phyloP scores from a whole-genome alignment of 2,329 filamentous ascomycete species.

The Fusarium nurragi region DNA sequence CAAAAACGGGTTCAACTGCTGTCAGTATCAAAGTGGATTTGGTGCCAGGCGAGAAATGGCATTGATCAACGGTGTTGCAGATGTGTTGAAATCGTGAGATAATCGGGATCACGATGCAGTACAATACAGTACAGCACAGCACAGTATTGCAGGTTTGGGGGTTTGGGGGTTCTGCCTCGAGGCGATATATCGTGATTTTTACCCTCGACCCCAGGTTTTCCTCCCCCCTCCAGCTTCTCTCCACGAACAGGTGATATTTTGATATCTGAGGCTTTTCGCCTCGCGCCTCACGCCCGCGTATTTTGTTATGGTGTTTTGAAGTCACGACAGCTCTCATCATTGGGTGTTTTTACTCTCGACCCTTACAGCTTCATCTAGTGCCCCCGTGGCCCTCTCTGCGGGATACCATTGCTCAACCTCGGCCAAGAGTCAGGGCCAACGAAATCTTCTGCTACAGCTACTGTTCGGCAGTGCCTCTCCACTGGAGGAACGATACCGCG shows the following conservation, averaged over 20 bases:
- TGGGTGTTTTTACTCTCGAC: slow-evolving; percentile 17
- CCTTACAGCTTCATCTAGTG: slow-evolving; percentile 16
- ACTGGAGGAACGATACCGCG: not conserved
- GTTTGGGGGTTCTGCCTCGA: slow-evolving; percentile 7
- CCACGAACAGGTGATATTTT: slow-evolving; percentile 15
- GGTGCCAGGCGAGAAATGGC: slow-evolving; percentile 6
- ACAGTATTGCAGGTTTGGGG: not conserved
- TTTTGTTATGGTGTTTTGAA: too few species aligned
- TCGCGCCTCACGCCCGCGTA: too few species aligned
- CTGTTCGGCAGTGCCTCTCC: not conserved
- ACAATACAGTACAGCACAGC: not conserved
- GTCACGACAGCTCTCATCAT: slow-evolving; percentile 9
- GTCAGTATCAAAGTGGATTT: slow-evolving; percentile 15
- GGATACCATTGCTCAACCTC: slow-evolving; percentile 35
- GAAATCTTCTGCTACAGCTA: not conserved
- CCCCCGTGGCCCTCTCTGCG: slow-evolving; percentile 28
- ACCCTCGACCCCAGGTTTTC: slow-evolving; percentile 22
- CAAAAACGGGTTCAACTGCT: slow-evolving; percentile 7
- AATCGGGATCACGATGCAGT: not conserved
- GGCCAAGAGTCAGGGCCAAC: not conserved
- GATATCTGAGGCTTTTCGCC: too few species aligned
- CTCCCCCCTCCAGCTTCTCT: slow-evolving; percentile 3
- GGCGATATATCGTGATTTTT: slow-evolving; percentile 16
- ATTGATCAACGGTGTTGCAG: slow-evolving; percentile 27
- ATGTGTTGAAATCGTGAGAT: slow-evolving; percentile 2